Evolutionary conservation across 306 rosid genomes (phyloP).

Genomic region (Prunus mume): DNA sequence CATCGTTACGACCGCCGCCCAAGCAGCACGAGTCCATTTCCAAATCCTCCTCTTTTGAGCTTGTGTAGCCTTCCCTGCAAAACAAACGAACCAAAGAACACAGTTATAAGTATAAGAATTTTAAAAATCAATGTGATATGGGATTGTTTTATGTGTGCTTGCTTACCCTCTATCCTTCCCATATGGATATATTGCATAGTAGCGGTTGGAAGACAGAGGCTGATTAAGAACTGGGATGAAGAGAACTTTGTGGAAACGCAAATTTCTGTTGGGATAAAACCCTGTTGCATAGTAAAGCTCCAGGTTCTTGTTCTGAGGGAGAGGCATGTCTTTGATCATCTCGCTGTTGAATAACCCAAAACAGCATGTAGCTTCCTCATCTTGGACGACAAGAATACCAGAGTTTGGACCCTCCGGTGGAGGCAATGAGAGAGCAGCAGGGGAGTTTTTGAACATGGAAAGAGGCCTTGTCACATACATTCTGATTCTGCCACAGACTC

Average conservation of each 20-base stretch:
- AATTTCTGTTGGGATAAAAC: not conserved
- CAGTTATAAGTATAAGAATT: not conserved
- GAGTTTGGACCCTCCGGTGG: constrained; percentile 67
- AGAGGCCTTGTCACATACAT: constrained; percentile 47
- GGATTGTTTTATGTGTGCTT: not conserved
- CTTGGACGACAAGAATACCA: constrained; percentile 64
- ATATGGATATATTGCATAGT: constrained; percentile 49
- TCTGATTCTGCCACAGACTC: constrained; percentile 14
- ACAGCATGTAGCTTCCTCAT: constrained; percentile 41
- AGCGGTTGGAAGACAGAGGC: constrained; percentile 61
- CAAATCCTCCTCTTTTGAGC: constrained; percentile 26
- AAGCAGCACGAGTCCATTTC: constrained; percentile 28
- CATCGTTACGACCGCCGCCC: not conserved
- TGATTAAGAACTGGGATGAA: constrained; percentile 74
- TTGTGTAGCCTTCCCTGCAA: constrained; percentile 34
- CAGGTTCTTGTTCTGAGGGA: constrained; percentile 61
- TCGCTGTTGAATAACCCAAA: constrained; percentile 40
- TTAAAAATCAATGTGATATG: not conserved
- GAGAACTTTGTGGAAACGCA: constrained; percentile 34
- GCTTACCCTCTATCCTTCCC: constrained; percentile 68
- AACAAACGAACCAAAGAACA: not conserved
- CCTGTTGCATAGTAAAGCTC: constrained; percentile 55
- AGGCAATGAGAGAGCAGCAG: constrained; percentile 29
- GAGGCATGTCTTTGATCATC: constrained; percentile 46
- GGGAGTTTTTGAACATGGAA: constrained; percentile 21